A percentile compares a stretch with the other conserved stretches of the same genome.
Evolutionary conservation across 495 filamentous ascomycete genomes (phyloP).

Genomic region (Xylaria acuta): DNA sequence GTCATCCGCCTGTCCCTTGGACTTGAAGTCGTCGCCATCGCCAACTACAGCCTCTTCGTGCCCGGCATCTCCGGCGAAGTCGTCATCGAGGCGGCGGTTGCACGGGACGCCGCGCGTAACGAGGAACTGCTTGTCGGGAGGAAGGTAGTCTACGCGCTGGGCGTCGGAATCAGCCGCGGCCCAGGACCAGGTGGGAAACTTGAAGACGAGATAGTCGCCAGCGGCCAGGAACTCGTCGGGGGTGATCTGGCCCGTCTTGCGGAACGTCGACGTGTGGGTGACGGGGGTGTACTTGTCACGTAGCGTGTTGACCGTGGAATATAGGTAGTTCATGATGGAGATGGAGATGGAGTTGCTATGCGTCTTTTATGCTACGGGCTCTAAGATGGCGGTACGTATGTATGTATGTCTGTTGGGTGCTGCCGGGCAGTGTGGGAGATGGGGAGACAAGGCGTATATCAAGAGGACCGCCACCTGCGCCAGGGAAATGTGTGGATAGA

Average conservation of each 20-base stretch:
- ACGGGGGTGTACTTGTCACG: conserved; percentile 90
- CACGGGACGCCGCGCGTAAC: conserved; percentile 95
- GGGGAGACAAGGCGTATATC: conserved; percentile 17
- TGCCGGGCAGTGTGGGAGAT: neutral
- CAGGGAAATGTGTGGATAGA: neutral
- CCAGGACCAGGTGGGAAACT: conserved; percentile 99
- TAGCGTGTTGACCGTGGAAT: conserved; percentile 82
- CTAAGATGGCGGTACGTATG: conserved; percentile 7
- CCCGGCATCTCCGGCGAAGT: conserved; percentile 86
- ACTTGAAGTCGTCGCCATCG: conserved; percentile 70
- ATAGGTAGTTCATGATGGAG: conserved; percentile 63
- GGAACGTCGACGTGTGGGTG: conserved; percentile 90
- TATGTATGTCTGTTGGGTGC: conserved; percentile 10
- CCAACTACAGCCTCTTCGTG: conserved; percentile 83
- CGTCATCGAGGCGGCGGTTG: conserved; percentile 86
- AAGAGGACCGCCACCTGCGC: neutral
- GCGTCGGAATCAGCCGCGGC: conserved; percentile 77
- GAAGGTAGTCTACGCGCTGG: conserved; percentile 82
- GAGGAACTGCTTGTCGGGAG: conserved; percentile 91
- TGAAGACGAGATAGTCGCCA: conserved; percentile 98
- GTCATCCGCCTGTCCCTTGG: conserved; percentile 61
- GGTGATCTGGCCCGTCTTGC: conserved; percentile 90
- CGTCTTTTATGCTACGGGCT: conserved; percentile 10
- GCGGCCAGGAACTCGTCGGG: conserved; percentile 96
- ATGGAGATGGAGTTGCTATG: neutral